Evolutionary conservation across 2,329 filamentous ascomycete species (phyloP).

Genomic region (Colletotrichum tabaci): DNA sequence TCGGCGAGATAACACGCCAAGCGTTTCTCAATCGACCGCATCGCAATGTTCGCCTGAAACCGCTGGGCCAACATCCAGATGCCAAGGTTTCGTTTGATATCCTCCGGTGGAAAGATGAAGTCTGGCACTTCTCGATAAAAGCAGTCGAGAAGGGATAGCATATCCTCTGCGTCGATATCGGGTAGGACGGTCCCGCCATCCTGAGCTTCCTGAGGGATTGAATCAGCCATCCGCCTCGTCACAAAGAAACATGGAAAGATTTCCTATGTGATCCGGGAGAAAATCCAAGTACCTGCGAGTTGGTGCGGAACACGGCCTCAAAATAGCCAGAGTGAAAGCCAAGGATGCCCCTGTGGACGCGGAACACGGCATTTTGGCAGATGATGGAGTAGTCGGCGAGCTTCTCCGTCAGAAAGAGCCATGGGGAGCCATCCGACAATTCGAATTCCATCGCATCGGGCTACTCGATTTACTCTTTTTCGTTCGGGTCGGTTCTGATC

Average conservation of each 20-base stretch:
- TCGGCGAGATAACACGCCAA: not conserved
- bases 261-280: not conserved
- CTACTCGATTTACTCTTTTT: too few species aligned
- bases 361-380: not conserved
- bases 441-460: too few species aligned
- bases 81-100: not conserved
- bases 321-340: not conserved
- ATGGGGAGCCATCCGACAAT: not conserved
- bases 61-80: constrained; percentile 15
- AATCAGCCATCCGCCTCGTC: not conserved
- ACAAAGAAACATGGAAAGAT: not conserved
- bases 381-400: constrained; percentile 2
- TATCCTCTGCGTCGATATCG: not conserved
- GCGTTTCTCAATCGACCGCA: not conserved
- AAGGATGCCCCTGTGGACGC: not conserved
- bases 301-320: not conserved
- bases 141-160: constrained; percentile 3
- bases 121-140: not conserved
- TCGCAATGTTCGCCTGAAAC: not conserved
- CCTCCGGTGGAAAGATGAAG: not conserved
- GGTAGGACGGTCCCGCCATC: not conserved
- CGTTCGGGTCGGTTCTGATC: too few species aligned
- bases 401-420: not conserved
- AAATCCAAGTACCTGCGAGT: not conserved
- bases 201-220: not conserved